These are phyloP conservation scores for Vitis rotundifolia DNA, from an alignment of 164 flowering plant genomes.

Conservation along the genomic window DNA sequence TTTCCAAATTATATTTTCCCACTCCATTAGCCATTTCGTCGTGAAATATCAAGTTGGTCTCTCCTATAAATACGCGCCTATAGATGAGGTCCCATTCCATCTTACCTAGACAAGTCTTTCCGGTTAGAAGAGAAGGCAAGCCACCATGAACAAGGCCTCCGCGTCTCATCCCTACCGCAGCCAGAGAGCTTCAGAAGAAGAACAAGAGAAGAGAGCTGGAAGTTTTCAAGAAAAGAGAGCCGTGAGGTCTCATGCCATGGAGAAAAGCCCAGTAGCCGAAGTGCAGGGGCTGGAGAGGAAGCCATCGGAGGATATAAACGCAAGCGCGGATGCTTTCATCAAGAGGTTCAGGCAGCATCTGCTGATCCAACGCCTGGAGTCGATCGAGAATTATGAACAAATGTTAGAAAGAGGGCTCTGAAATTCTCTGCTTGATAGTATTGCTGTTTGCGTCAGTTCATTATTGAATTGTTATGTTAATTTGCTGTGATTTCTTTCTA, in stretches of 20 bases:
- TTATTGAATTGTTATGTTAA: not conserved
- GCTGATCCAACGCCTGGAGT: slow-evolving; percentile 67
- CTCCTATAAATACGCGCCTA: too few species aligned
- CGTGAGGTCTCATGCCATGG: slow-evolving; percentile 5
- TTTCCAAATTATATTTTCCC: too few species aligned
- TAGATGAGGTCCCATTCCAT: not conserved
- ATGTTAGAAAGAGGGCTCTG: slow-evolving; percentile 63
- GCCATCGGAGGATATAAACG: slow-evolving; percentile 52
- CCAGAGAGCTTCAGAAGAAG: not conserved
- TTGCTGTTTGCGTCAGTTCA: not conserved
- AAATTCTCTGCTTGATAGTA: too few species aligned
- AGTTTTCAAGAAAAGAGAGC: not conserved
- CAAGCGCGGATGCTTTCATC: slow-evolving; percentile 76
- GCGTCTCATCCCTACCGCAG: slow-evolving; percentile 5
- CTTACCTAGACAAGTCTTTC: not conserved
- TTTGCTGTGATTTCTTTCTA: not conserved
- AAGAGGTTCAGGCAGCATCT: slow-evolving; percentile 63
- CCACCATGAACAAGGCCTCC: slow-evolving; percentile 13
- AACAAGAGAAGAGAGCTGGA: not conserved
- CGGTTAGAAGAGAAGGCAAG: not conserved
- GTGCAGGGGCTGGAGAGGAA: slow-evolving; percentile 33
- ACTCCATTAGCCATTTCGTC: too few species aligned
- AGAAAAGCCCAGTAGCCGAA: slow-evolving; percentile 2
- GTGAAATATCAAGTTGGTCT: too few species aligned
- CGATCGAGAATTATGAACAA: slow-evolving; percentile 66